A percentile compares a stretch with the other conserved stretches of the same genome.
Evolutionary conservation across 345 rosid genomes (phyloP).

Genomic region (Combretum micranthum): DNA sequence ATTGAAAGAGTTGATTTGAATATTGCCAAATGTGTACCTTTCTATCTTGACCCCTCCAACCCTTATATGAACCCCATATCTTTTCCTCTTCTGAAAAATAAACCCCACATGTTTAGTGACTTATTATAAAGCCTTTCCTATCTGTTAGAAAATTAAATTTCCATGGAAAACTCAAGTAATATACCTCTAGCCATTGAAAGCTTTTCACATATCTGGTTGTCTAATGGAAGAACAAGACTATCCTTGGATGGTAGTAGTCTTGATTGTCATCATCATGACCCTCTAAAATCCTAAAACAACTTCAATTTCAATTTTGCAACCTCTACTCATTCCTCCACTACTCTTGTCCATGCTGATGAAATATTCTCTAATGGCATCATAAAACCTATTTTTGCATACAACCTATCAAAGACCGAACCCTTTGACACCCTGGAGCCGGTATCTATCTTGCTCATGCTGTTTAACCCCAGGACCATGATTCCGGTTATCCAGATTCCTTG

Average conservation of each 20-base stretch:
- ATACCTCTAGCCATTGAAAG: constrained; percentile 44
- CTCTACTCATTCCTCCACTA: constrained; percentile 13
- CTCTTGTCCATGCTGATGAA: constrained; percentile 44
- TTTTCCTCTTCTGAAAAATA: background rate
- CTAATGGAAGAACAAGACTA: constrained; percentile 13
- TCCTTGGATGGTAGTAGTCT: constrained; percentile 17
- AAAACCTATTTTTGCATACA: constrained; percentile 19
- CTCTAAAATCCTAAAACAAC: constrained; percentile 15
- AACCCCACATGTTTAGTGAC: background rate
- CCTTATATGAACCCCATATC: background rate
- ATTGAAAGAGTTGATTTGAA: too few relatives aligned
- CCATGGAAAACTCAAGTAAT: constrained; percentile 32
- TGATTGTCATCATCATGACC: constrained; percentile 6
- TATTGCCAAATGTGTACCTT: too few relatives aligned
- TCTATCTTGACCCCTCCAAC: too few relatives aligned
- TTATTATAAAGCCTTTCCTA: background rate
- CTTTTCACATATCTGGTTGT: constrained; percentile 50
- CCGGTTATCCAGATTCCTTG: constrained; percentile 7
- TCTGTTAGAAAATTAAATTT: background rate
- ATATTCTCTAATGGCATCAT: constrained; percentile 40
- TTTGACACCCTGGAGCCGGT: background rate
- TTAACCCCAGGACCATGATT: constrained; percentile 12
- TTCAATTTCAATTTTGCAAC: constrained; percentile 36
- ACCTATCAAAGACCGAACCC: constrained; percentile 8
- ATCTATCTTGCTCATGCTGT: background rate